These are phyloP conservation scores for Centaurea solstitialis DNA, from an alignment of 129 eudicot genomes.

Conservation along the genomic window DNA sequence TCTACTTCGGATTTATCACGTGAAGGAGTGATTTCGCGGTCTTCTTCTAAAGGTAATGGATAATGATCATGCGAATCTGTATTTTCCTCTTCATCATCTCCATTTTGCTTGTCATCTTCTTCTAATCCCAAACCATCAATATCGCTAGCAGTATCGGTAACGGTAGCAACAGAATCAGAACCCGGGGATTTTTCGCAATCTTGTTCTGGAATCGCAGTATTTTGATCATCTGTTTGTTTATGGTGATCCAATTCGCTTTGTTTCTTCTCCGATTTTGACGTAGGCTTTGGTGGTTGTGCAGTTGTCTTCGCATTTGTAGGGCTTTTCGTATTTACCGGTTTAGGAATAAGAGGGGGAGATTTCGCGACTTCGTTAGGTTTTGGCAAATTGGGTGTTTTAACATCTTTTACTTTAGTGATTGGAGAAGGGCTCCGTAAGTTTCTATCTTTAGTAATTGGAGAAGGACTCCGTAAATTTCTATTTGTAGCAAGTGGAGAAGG, in stretches of 20 bases:
- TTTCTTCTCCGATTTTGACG: slow-evolving; percentile 12
- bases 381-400: slow-evolving; percentile 12
- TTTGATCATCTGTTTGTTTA: slow-evolving; percentile 7
- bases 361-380: slow-evolving; percentile 32
- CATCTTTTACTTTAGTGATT: neutral
- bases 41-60: slow-evolving; percentile 18
- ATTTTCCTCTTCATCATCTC: slow-evolving; percentile 28
- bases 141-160: neutral
- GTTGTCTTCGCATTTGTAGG: slow-evolving; percentile 24
- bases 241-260: slow-evolving; percentile 6
- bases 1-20: slow-evolving; percentile 11
- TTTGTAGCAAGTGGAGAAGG: slow-evolving; percentile 19
- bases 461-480: slow-evolving; percentile 16
- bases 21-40: neutral
- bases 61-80: slow-evolving; percentile 21
- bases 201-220: neutral
- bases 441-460: slow-evolving; percentile 15
- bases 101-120: slow-evolving; percentile 24
- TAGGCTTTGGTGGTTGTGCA: slow-evolving; percentile 15
- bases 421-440: slow-evolving; percentile 12
- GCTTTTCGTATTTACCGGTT: slow-evolving; percentile 21
- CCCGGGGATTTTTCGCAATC: slow-evolving; percentile 7
- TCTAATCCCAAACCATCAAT: neutral
- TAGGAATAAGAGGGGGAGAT: slow-evolving; percentile 34
- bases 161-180: neutral